These are phyloP conservation scores for Halophytophthora batemanensis DNA, from an alignment of 352 stramenopile species.

Conservation along the genomic window DNA sequence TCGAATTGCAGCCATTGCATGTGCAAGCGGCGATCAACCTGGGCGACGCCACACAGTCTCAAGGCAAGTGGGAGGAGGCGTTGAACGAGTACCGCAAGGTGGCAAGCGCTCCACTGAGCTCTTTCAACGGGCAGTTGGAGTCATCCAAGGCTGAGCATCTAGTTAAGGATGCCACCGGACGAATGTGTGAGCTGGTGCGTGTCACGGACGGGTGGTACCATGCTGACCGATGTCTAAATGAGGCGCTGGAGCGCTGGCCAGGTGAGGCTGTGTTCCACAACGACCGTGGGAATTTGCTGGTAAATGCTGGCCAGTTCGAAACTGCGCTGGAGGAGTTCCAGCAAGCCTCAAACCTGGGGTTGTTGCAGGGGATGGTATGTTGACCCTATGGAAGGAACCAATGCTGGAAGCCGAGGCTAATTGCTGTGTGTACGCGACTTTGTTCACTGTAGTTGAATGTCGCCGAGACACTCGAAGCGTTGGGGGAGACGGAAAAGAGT, in stretches of 20 bases:
- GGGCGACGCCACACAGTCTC: conserved; percentile 37
- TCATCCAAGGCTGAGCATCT: conserved; percentile 19
- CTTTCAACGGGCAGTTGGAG: conserved; percentile 17
- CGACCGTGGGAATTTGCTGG: conserved; percentile 54
- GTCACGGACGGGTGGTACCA: conserved; percentile 42
- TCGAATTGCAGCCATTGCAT: conserved; percentile 48
- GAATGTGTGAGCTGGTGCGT: conserved; percentile 53
- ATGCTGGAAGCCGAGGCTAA: background rate
- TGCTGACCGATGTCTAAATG: conserved; percentile 50
- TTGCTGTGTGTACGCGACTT: background rate
- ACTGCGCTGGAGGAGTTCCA: conserved; percentile 54
- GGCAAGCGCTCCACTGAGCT: conserved; percentile 14
- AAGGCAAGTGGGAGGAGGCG: conserved; percentile 55
- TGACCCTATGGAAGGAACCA: background rate
- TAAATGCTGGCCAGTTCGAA: conserved; percentile 54
- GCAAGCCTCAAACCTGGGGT: conserved; percentile 34
- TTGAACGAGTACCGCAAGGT: conserved; percentile 53
- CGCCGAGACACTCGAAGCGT: conserved; percentile 48
- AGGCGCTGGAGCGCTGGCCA: conserved; percentile 48
- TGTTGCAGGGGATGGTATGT: conserved; percentile 47
- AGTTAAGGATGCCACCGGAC: conserved; percentile 33
- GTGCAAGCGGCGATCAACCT: conserved; percentile 49
- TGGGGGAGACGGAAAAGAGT: conserved; percentile 56
- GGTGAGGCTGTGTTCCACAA: conserved; percentile 54
- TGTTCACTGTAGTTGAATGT: conserved; percentile 39